These are phyloP conservation scores for Secale cereale DNA, from an alignment of 176 grass and related monocot genomes.

Conservation along the genomic window DNA sequence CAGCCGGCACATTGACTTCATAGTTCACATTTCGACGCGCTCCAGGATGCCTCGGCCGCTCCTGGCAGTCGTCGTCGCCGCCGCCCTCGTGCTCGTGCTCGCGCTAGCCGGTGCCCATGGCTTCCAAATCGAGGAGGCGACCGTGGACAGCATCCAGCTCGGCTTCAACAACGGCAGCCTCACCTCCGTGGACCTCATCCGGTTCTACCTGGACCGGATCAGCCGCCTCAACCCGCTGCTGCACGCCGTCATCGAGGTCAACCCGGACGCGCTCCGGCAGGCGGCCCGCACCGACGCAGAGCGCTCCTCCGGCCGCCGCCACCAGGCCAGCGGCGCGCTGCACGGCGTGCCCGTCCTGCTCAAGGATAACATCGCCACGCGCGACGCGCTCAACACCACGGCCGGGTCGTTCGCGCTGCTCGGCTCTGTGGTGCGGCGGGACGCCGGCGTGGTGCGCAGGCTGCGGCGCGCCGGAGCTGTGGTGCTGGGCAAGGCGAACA, in stretches of 20 bases:
- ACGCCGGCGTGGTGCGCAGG: conserved; percentile 49
- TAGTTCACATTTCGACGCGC: neutral
- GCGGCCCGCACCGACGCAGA: no score
- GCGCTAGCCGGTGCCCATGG: neutral
- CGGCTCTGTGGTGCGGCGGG: conserved; percentile 40
- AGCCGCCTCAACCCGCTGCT: conserved; percentile 38
- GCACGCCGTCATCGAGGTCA: conserved; percentile 59
- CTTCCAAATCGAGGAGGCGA: conserved; percentile 59
- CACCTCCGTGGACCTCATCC: conserved; percentile 42
- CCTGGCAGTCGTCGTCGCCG: neutral
- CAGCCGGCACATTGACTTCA: no score
- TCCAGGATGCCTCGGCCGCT: neutral
- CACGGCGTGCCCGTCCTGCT: conserved; percentile 69
- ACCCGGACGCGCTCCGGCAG: no score
- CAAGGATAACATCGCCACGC: conserved; percentile 64
- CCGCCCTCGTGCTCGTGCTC: neutral
- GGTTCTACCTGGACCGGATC: conserved; percentile 51
- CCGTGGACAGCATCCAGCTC: conserved; percentile 43
- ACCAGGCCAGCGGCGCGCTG: neutral
- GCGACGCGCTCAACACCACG: conserved; percentile 61
- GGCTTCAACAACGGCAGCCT: conserved; percentile 53
- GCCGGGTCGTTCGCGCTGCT: conserved; percentile 66
- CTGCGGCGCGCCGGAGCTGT: conserved; percentile 56
- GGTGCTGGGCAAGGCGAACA: conserved; percentile 62
- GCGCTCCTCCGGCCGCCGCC: no score